Base-by-base conservation (phyloP, 192 early-diverging fungal species). In the Backusella sp. region DNA sequence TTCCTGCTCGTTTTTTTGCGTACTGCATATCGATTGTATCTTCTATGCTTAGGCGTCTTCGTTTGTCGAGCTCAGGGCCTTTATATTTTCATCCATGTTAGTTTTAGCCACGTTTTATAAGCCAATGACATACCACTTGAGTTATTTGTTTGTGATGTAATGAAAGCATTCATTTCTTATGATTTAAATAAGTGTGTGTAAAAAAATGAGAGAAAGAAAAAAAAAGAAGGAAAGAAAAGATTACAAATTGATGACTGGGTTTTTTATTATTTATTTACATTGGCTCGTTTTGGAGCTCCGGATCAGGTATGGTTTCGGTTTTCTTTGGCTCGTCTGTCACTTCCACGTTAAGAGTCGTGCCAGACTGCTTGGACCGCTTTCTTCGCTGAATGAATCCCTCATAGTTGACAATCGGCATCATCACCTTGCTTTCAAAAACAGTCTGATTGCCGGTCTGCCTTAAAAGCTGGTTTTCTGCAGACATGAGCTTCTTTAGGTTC, bases 401-500 rank as follows among this genome's bases (percentile, higher is more conserved):
- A 35, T 74, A 74, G 34, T 74, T 74, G 19, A 74, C 73, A 21
- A 74, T 44, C 0, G 73, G 73, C 65, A 74, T 74, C 35, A 66
- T 66, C 6, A 67, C 30, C 4, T 62, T 74, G 28, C 36, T 67
- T 11, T 42, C 30, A 1, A 30, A 30, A 4, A 15, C 14, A 8
- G 21, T 49, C 12, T 74, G 39, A 17, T 30, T 36, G 19, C 36
- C 52, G 23, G 37, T 23, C 11, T 74, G 73, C 23, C 30, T 26
- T 44, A 62, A 62, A 14, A 66, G 62, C 26, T 74, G 73, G 30
- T 66, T 73, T 62, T 79, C 77, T 14, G 72, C 73, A 17, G 77
- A 67, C 77, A 79, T 79, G 9, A 89, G 69, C 36, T 78, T 73
- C 62, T 86, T 85, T 56, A 89, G 68, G 46, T 87, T 89, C 6